Base-by-base conservation (phyloP, 2,329 filamentous ascomycete genomes). In the Berkeleyomyces basicola region DNA sequence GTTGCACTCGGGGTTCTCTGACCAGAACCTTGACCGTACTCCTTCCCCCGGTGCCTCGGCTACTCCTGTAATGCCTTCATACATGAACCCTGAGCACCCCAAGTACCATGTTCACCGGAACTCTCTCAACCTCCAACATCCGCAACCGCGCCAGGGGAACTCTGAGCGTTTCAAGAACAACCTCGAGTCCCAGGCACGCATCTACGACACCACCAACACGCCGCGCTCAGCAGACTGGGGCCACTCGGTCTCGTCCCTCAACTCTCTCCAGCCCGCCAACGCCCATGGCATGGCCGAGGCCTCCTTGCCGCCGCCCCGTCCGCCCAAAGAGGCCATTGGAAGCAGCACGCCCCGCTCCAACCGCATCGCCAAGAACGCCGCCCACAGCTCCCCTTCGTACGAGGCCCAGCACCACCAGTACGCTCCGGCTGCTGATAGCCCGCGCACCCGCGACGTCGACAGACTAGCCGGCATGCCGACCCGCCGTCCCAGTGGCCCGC, bases 31-130 rank as follows among this genome's bases (percentile, higher is more conserved):
- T 1, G 67, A 67, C 6, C 66, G 68, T 46, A 53, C 61, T 9
- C 65, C 65, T 61, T 62, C 65, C 33, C 58, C 62, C 5, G 59
- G 69, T 4, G 11, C 61, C 59, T 9, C 69, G 77, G 39, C 73
- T 75, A 1, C 77, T 76, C 0, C 67, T 7, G 77, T 79, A 3
- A 74, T 82, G 4, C 76, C 80, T 49, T 76, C 79, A 2, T 81
- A 81, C 64, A 78, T 80, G 69, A 79, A 78, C 3, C 70, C 72
- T 0, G 85, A 82, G 68, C 86, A 90, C 67, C 86, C 87, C 57
- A 91, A 91, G 72, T 91, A 91, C 72, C 85, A 87, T 72, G 87
- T 86, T 63, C 86, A 91, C 71, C 84, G 88, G 67, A 88, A 91
- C 73, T 90, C 87, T 36, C 72, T 91, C 63, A 89, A 90, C 68